Percentiles rank a stretch among this genome's conserved stretches.
Conservation (phyloP, 495 filamentous ascomycete species). For the Lasiosphaeriaceae sp. region DNA sequence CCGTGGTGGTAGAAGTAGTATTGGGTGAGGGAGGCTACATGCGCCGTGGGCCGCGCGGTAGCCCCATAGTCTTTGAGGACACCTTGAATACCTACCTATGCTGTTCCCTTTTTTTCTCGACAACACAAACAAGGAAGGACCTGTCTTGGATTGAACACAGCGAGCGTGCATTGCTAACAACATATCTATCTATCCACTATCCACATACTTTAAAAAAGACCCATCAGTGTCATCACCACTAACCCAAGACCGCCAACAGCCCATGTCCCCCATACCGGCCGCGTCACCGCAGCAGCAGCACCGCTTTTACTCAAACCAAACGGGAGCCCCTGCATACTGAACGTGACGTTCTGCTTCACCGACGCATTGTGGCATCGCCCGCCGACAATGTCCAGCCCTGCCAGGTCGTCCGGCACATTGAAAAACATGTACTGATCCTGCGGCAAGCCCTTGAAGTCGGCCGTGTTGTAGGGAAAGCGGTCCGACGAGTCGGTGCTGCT, state of each 20-base stretch:
- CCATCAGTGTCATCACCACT: background rate
- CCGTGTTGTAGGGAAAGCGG: constrained; percentile 71
- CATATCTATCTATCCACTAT: background rate
- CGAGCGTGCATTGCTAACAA: background rate
- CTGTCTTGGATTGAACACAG: too few species aligned
- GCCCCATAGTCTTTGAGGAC: too few species aligned
- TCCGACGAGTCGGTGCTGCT: constrained; percentile 57
- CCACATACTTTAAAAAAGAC: background rate
- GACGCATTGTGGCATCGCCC: constrained; percentile 65
- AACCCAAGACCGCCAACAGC: background rate
- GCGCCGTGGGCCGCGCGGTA: too few species aligned
- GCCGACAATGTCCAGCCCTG: constrained; percentile 59
- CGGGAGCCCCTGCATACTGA: constrained; percentile 61
- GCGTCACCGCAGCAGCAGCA: constrained; percentile 11
- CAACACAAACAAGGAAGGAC: too few species aligned
- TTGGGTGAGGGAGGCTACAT: too few species aligned
- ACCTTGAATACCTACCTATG: too few species aligned
- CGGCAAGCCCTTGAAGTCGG: constrained; percentile 60
- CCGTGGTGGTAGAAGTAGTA: too few species aligned
- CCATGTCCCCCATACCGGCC: background rate
- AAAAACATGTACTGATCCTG: constrained; percentile 76
- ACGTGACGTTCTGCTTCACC: constrained; percentile 65
- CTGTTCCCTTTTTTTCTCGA: too few species aligned
- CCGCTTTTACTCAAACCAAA: constrained; percentile 21
- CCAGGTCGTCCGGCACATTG: constrained; percentile 63